Conservation (phyloP, 2,329 filamentous ascomycete genomes). For the Exophiala oligosperma region DNA sequence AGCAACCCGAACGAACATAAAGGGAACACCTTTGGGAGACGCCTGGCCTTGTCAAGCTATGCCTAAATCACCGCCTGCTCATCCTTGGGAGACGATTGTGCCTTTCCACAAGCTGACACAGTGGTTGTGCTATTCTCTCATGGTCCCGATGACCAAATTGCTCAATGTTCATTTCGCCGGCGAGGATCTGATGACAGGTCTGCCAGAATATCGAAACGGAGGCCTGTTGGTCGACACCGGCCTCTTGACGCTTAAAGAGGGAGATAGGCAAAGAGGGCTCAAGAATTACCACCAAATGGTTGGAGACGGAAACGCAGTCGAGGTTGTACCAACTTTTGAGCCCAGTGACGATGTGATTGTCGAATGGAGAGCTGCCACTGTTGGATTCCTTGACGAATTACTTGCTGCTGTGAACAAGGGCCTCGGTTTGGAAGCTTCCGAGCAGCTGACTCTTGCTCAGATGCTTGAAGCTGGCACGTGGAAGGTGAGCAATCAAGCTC, state of each 20-base stretch:
- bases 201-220: constrained; percentile 91
- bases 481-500: constrained; percentile 67
- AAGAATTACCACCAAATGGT: constrained; percentile 69
- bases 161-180: constrained; percentile 80
- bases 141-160: constrained; percentile 83
- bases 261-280: constrained; percentile 70
- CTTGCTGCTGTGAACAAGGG: constrained; percentile 67
- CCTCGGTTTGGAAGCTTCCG: constrained; percentile 67
- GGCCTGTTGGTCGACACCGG: constrained; percentile 84
- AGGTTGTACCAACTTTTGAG: constrained; percentile 72
- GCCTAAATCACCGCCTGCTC: constrained; percentile 58
- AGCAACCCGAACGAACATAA: constrained; percentile 77
- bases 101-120: constrained; percentile 94
- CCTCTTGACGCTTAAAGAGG: constrained; percentile 71
- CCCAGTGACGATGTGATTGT: constrained; percentile 76
- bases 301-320: constrained; percentile 69
- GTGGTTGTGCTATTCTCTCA: constrained; percentile 91
- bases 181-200: constrained; percentile 76
- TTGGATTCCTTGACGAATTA: constrained; percentile 72
- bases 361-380: constrained; percentile 74
- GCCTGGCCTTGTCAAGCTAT: constrained; percentile 89
- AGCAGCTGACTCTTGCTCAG: constrained; percentile 76
- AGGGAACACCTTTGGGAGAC: constrained; percentile 84
- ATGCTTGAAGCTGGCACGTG: constrained; percentile 94
- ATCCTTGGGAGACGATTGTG: constrained; percentile 67